Evolutionary conservation across 192 early-diverging fungal species (phyloP), one percentile per base, ranked within the genome.

Genomic region (Backusella australiensis): DNA sequence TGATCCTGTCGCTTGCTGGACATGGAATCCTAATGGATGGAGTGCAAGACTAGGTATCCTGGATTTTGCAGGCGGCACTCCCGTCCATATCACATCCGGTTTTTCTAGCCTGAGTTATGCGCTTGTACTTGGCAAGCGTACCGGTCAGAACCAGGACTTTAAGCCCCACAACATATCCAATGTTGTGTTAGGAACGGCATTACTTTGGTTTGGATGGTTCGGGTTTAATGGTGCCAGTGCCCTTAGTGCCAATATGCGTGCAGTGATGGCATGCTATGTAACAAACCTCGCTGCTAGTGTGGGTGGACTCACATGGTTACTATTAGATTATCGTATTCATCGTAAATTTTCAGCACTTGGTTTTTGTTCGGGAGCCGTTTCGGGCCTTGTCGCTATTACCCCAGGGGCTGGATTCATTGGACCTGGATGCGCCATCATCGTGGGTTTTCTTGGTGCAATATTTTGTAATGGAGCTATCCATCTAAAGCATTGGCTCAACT

Each of bases 41-140:
- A 84, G 94, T 71, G 84, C 81, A 65, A 91, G 89, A 49, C 14
- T 68, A 17, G 95, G 96, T 29, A 52, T 49, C 4, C 85, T 96
- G n/a, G 96, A 99, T 85, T 99, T 95, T 75, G 96, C 98, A 15
- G 98, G 98, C 41, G 96, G 98, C n/a, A 94, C 95, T 21, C 95
- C 96, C 26, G 96, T 99, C 29, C 95, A 99, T 78, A 93, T 97
- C 34, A 86, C 91, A 4, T 96, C 94, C n/a, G 98, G 98, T 34
- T 93, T 92, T 78, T 90, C 92, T 53, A 94, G 92, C 34, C 85
- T 98, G 56, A 96, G 96, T 39, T 96, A 94, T 85, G 86, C 91
- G 15, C 69, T 96, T 32, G 89, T 96, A 6, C 77, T 97, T 35
- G 97, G 97, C 49, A 92, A 91, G 76, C 91, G 97, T 44, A 84